Percentiles rank a stretch among this genome's conserved stretches.
These are phyloP conservation scores for Sugiyamaella marilandica DNA, from an alignment of 805 yeast species.

Conservation along the genomic window DNA sequence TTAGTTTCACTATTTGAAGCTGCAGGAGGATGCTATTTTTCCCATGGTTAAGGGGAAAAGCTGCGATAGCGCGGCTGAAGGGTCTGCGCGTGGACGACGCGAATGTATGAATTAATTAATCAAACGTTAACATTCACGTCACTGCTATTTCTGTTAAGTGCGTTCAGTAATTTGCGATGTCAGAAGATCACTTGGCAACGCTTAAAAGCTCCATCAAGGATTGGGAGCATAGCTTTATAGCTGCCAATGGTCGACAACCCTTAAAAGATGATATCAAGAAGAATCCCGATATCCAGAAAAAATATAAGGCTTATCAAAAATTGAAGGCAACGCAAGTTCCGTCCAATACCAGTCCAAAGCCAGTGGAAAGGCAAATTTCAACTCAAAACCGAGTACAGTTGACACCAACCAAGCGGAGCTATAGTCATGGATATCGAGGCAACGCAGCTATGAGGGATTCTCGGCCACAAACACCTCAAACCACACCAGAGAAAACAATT, in stretches of 20 bases:
- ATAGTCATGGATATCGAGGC: background rate
- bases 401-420: background rate
- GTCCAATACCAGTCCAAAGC: background rate
- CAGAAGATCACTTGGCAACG: background rate
- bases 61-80: background rate
- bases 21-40: background rate
- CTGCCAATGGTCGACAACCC: constrained; percentile 42
- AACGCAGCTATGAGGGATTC: constrained; percentile 4
- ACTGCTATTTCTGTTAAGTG: background rate
- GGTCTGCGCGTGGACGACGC: background rate
- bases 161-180: background rate
- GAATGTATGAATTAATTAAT: too few relatives aligned
- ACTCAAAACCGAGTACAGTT: background rate
- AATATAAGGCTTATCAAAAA: constrained; percentile 23
- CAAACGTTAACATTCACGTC: too few relatives aligned
- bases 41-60: background rate
- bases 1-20: too few relatives aligned
- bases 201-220: constrained; percentile 45
- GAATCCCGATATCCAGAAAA: constrained; percentile 24
- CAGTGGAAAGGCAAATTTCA: background rate
- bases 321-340: constrained; percentile 3
- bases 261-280: constrained; percentile 43
- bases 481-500: constrained; percentile 3
- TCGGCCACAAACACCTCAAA: constrained; percentile 4
- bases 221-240: constrained; percentile 50